phyloP scores from a whole-genome alignment of 2,329 filamentous ascomycete genomes.

The Davidsoniella australis region DNA sequence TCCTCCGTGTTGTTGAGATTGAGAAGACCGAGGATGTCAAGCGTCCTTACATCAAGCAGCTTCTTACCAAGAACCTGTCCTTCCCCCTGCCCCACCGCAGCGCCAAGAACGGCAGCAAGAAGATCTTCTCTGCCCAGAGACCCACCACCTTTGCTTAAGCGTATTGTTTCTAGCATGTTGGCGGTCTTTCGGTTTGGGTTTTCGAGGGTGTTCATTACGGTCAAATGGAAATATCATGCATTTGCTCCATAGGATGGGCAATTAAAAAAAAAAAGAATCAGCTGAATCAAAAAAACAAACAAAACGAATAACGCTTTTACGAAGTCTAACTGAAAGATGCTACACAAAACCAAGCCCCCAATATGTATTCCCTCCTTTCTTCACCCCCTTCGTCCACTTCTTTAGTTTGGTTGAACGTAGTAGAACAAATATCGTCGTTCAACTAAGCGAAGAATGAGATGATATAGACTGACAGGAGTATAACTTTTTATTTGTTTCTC shows the following conservation, averaged over 20 bases:
- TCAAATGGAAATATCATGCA: slow-evolving; percentile 42
- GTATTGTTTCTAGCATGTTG: slow-evolving; percentile 33
- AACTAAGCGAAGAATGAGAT: too few relatives aligned
- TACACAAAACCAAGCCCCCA: background rate
- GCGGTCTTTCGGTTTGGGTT: slow-evolving; percentile 28
- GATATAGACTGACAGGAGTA: too few relatives aligned
- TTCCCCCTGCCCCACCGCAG: slow-evolving; percentile 98
- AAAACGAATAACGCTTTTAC: slow-evolving; percentile 10
- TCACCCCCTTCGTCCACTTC: background rate
- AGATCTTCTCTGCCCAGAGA: slow-evolving; percentile 83
- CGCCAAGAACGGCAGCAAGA: slow-evolving; percentile 66
- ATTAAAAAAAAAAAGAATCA: slow-evolving; percentile 13
- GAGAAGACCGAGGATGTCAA: slow-evolving; percentile 89
- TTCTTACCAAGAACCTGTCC: slow-evolving; percentile 82
- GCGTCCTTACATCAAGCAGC: slow-evolving; percentile 99
- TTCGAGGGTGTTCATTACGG: slow-evolving; percentile 44
- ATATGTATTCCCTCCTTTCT: background rate
- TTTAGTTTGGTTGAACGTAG: background rate
- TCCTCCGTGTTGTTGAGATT: slow-evolving; percentile 95
- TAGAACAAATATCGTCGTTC: too few relatives aligned
- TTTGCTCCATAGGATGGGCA: slow-evolving; percentile 20
- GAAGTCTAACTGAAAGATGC: slow-evolving; percentile 2
- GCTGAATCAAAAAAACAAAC: slow-evolving; percentile 13
- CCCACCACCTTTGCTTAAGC: slow-evolving; percentile 94
- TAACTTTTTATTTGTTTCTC: too few relatives aligned